Evolutionary conservation across 805 yeast species (phyloP).

Genomic region (Spathaspora sp.): DNA sequence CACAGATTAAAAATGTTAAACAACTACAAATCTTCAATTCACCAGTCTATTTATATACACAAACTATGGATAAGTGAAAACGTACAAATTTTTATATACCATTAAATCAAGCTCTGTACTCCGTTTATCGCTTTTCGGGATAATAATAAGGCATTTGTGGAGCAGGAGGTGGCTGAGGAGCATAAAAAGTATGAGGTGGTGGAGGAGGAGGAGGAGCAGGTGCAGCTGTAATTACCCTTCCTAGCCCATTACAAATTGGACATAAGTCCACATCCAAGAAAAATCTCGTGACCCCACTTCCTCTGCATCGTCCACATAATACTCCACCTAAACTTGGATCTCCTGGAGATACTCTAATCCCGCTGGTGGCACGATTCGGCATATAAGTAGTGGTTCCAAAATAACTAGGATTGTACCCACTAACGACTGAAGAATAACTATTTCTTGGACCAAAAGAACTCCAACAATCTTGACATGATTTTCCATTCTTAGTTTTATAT

Average conservation of each 20-base stretch:
- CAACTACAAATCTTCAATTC: too few species aligned
- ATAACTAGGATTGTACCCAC: constrained; percentile 1
- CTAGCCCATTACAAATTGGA: constrained; percentile 63
- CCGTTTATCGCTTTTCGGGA: neutral
- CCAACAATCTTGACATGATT: constrained; percentile 70
- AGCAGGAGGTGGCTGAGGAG: neutral
- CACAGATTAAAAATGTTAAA: too few species aligned
- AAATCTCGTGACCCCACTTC: constrained; percentile 53
- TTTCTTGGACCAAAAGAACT: constrained; percentile 43
- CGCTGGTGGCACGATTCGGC: constrained; percentile 11
- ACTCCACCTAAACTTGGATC: constrained; percentile 74
- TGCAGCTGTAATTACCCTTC: constrained; percentile 38
- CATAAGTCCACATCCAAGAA: constrained; percentile 58
- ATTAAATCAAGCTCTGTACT: neutral
- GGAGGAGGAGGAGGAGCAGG: constrained; percentile 5
- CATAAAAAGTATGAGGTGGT: constrained; percentile 1
- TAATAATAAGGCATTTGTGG: neutral
- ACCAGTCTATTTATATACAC: too few species aligned
- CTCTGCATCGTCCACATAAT: constrained; percentile 70
- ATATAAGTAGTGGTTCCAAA: constrained; percentile 8
- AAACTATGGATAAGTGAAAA: neutral
- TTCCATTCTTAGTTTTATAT: constrained; percentile 55
- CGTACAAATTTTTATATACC: neutral
- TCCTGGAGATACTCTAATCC: constrained; percentile 57
- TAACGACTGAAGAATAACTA: neutral